Evolutionary conservation across 768 basidiomycete genomes (phyloP).

Genomic region (Mycena haematopus): DNA sequence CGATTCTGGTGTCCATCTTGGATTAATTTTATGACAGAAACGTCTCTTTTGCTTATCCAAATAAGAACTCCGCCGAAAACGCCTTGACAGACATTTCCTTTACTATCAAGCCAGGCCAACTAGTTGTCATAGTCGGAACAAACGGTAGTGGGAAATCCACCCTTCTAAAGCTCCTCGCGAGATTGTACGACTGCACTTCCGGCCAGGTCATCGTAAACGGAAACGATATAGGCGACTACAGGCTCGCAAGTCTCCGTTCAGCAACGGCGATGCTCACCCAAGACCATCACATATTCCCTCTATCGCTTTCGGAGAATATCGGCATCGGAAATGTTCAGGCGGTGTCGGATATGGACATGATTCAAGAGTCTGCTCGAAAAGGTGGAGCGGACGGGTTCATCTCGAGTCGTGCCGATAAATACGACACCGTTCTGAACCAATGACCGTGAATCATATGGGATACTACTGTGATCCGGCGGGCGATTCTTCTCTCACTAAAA

Average conservation of each 20-base stretch:
- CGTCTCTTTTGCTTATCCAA: constrained; percentile 46
- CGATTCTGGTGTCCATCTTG: no score
- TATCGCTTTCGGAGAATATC: constrained; percentile 48
- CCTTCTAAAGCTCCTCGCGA: constrained; percentile 47
- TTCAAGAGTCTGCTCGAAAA: constrained; percentile 8
- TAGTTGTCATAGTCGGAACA: constrained; percentile 53
- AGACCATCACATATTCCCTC: constrained; percentile 42
- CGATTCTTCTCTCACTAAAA: constrained; percentile 29
- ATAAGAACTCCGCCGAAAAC: constrained; percentile 7
- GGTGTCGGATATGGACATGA: background rate
- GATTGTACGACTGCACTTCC: constrained; percentile 37
- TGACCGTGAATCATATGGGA: background rate
- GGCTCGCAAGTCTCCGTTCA: constrained; percentile 38
- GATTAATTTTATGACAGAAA: no score
- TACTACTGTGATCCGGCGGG: constrained; percentile 15
- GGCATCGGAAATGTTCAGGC: constrained; percentile 2
- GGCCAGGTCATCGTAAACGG: constrained; percentile 45
- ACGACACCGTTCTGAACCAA: constrained; percentile 31
- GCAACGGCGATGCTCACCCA: constrained; percentile 51
- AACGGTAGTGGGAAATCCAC: constrained; percentile 55
- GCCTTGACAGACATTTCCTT: constrained; percentile 44
- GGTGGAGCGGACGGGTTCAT: constrained; percentile 22
- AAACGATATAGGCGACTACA: constrained; percentile 38
- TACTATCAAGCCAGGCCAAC: constrained; percentile 44
- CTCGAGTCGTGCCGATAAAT: constrained; percentile 1